Evolutionary conservation across 139 green algal species (phyloP).

Genomic region (Monoraphidium neglectum): DNA sequence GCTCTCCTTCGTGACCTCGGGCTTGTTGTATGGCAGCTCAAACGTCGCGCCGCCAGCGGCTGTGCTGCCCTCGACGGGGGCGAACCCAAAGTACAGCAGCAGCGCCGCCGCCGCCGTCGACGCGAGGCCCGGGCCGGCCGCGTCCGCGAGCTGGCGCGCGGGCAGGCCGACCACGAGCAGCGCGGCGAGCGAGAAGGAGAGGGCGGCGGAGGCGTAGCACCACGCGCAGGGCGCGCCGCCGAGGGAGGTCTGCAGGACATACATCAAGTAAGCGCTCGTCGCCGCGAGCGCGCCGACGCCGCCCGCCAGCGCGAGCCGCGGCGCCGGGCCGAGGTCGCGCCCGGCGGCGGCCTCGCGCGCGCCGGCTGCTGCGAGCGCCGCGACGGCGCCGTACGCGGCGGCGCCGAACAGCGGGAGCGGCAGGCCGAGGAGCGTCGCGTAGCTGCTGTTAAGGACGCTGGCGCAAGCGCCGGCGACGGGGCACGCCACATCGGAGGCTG

Average conservation of each 20-base stretch:
- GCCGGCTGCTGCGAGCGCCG: conserved; percentile 34
- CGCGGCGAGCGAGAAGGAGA: conserved; percentile 53
- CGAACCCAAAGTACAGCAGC: conserved; percentile 41
- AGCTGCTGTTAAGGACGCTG: conserved; percentile 72
- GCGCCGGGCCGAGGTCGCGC: background rate
- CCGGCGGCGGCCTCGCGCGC: background rate
- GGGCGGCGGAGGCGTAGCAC: conserved; percentile 71
- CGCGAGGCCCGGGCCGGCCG: conserved; percentile 42
- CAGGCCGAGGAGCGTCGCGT: conserved; percentile 70
- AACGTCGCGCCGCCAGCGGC: too few species aligned
- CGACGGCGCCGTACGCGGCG: conserved; percentile 65
- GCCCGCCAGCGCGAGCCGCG: conserved; percentile 34
- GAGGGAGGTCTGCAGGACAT: conserved; percentile 70
- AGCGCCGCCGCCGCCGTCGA: conserved; percentile 45
- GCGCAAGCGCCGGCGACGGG: conserved; percentile 67
- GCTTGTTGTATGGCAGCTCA: background rate
- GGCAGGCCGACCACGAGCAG: conserved; percentile 27
- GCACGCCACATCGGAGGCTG: conserved; percentile 57
- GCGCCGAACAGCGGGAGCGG: conserved; percentile 73
- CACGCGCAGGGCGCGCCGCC: conserved; percentile 61
- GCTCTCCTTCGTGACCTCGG: conserved; percentile 18
- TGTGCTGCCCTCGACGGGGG: too few species aligned
- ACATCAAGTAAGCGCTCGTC: conserved; percentile 75
- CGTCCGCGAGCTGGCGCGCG: conserved; percentile 24
- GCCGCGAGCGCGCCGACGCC: conserved; percentile 61